A percentile compares a stretch with the other conserved stretches of the same genome.
Evolutionary conservation across 2,329 filamentous ascomycete genomes (phyloP).

Genomic region (Akanthomyces muscarius): DNA sequence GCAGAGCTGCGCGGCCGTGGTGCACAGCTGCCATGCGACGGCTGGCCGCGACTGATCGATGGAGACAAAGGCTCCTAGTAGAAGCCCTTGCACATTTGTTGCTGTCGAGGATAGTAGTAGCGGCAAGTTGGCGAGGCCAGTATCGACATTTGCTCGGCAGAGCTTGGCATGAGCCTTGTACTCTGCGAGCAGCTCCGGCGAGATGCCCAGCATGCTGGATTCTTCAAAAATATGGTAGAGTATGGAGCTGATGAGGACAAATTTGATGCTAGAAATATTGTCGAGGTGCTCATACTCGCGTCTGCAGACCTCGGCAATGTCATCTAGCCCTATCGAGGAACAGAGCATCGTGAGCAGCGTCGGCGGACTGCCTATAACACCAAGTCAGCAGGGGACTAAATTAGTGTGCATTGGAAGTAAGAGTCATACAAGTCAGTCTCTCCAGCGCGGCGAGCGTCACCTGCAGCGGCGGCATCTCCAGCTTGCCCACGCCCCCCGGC

Average conservation of each 20-base stretch:
- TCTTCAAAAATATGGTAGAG: conserved; percentile 49
- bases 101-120: conserved; percentile 52
- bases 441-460: conserved; percentile 47
- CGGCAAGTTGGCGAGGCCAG: conserved; percentile 47
- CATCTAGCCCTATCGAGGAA: conserved; percentile 44
- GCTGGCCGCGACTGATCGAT: conserved; percentile 59
- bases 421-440: conserved; percentile 40
- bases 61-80: conserved; percentile 54
- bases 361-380: conserved; percentile 39
- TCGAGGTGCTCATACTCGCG: conserved; percentile 49
- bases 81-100: conserved; percentile 54
- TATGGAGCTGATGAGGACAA: conserved; percentile 47
- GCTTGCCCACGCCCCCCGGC: conserved; percentile 42
- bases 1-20: conserved; percentile 55
- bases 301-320: conserved; percentile 47
- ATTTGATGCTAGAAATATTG: conserved; percentile 46
- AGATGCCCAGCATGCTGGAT: conserved; percentile 34
- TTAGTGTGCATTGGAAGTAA: no score
- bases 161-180: conserved; percentile 37
- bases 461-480: conserved; percentile 51
- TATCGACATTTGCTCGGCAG: conserved; percentile 48
- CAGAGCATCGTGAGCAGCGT: conserved; percentile 48
- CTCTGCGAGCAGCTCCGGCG: conserved; percentile 31
- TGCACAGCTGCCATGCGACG: conserved; percentile 59
- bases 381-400: neutral